Evolutionary conservation across 768 basidiomycete species (phyloP).

Genomic region (Tulasnella sp.): DNA sequence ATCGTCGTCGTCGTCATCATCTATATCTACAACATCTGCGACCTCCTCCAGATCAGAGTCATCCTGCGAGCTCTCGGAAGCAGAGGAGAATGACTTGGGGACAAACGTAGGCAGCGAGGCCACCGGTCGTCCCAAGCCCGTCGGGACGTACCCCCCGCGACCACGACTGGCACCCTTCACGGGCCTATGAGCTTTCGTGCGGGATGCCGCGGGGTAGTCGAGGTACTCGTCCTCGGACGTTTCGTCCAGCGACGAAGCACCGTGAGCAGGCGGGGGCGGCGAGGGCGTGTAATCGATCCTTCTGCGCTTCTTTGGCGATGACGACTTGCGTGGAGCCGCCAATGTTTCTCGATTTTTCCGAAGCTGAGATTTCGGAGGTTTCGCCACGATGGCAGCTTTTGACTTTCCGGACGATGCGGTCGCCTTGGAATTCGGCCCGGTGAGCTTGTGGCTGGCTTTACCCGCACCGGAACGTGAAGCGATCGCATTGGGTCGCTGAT

Average conservation of each 20-base stretch:
- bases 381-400: background rate
- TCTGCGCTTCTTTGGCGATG: background rate
- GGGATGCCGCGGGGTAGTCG: background rate
- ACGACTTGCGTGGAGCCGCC: background rate
- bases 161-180: background rate
- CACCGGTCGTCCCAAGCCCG: background rate
- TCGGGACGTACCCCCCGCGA: background rate
- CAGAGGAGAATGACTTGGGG: background rate
- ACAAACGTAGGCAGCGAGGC: background rate
- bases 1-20: constrained; percentile 15
- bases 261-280: background rate
- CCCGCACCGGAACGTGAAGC: background rate
- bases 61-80: constrained; percentile 18
- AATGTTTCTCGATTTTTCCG: background rate
- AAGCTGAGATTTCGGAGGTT: background rate
- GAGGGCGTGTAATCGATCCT: background rate
- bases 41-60: constrained; percentile 10
- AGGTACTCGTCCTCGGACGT: background rate
- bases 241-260: background rate
- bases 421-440: background rate
- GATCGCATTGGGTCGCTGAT: background rate
- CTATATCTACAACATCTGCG: background rate
- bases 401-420: background rate
- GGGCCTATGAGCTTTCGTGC: background rate
- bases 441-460: background rate